Conservation (phyloP, 2,329 filamentous ascomycete genomes). For the Chalaropsis thielavioides region DNA sequence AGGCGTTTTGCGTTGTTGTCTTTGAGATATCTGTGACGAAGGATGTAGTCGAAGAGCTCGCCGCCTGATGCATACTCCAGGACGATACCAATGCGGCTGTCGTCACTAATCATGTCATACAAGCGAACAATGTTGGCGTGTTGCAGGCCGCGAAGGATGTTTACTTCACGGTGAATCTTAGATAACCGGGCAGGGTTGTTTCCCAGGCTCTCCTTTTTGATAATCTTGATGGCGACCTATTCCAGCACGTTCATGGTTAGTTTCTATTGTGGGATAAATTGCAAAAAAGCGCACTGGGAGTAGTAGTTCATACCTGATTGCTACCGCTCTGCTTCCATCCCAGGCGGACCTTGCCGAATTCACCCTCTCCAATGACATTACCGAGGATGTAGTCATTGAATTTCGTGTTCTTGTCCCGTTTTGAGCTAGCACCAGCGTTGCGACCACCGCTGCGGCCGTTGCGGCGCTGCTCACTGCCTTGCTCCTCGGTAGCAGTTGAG, state of each 20-base stretch:
- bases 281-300: background rate
- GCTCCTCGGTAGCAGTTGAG: constrained; percentile 28
- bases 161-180: constrained; percentile 95
- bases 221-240: constrained; percentile 92
- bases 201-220: constrained; percentile 79
- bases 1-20: constrained; percentile 79
- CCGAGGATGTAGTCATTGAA: constrained; percentile 95
- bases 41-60: constrained; percentile 94
- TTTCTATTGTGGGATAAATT: background rate
- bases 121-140: constrained; percentile 95
- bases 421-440: constrained; percentile 20
- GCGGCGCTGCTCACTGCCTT: constrained; percentile 21
- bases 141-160: constrained; percentile 71
- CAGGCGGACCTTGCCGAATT: constrained; percentile 97
- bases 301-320: constrained; percentile 45
- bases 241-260: background rate
- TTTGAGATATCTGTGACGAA: constrained; percentile 92
- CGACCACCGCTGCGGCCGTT: constrained; percentile 12
- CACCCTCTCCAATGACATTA: constrained; percentile 90
- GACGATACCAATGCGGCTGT: constrained; percentile 94
- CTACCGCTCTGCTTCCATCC: constrained; percentile 95
- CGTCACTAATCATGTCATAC: constrained; percentile 97
- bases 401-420: constrained; percentile 57
- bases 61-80: constrained; percentile 96
- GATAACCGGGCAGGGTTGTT: constrained; percentile 77